Evolutionary conservation across 768 basidiomycete species (phyloP), one percentile per base, ranked within the genome.

Genomic region (Pisolithus sp.): DNA sequence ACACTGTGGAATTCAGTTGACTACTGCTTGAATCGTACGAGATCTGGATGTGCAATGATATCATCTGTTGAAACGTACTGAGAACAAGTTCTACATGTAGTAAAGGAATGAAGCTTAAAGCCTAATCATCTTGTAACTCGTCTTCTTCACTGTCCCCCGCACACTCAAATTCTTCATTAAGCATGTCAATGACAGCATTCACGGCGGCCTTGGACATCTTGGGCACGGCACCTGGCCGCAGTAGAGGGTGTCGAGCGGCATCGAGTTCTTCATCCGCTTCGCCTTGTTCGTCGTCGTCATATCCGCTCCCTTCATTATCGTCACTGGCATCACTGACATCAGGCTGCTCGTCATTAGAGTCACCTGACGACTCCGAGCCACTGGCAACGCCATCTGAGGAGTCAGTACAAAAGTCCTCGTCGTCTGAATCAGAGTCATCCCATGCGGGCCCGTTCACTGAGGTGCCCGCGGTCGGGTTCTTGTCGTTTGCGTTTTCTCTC

Each of bases 151-250:
- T 62, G 44, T 62, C 61, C 8, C 51, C 59, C 3, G 63, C 64
- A 6, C 72, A 75, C 20, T 74, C 57, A 50, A 84, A 57, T 50
- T 82, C 82, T 1, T 70, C 73, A 57, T 77, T 74, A 5, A 86
- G 73, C 70, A 86, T 80, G 9, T 76, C 80, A 10, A 82, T 78
- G 4, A 78, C 83, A 71, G 79, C 76, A n/a, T 85, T 74, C 42
- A 87, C 71, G 2, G 79, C 79, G 2, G 81, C 80, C 47, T 75
- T 77, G n/a, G 34, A 34, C 34, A 34, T 34, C 13, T 34, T 34
- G 34, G 34, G 34, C 34, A 88, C 76, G 10, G 83, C 83, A 23
- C 85, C 86, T 0, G 81, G 79, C 12, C 76, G 73, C 51, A 88
- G 66, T 2, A 87, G 66, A 2, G 85, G 85, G 62, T 88, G 86